Conservation (phyloP, 2,329 filamentous ascomycete species). For the Fusarium lyarnte region DNA sequence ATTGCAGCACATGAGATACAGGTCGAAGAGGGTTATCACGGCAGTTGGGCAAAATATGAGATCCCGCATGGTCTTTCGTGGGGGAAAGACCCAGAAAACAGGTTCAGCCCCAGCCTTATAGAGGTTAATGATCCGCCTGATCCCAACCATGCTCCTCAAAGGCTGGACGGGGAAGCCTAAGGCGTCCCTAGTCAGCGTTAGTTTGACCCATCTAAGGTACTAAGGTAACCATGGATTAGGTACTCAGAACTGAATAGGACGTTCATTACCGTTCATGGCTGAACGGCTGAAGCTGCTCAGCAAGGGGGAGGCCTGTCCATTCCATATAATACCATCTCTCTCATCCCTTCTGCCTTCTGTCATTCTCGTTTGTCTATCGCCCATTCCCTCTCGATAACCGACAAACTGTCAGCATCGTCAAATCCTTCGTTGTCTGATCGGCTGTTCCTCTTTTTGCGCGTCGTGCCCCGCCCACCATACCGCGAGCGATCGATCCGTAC, state of each 20-base stretch:
- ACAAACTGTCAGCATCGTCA: neutral
- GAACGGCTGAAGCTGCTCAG: conserved; percentile 27
- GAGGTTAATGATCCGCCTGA: conserved; percentile 17
- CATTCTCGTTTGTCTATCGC: neutral
- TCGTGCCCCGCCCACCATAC: conserved; percentile 23
- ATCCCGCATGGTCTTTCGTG: neutral
- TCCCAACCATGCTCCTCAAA: neutral
- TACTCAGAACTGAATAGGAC: neutral
- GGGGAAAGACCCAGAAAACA: conserved; percentile 13
- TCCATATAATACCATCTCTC: conserved; percentile 6
- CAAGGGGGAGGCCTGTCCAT: conserved; percentile 17
- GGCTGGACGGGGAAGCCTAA: conserved; percentile 12
- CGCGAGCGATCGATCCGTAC: conserved; percentile 1
- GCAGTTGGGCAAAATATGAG: conserved; percentile 4
- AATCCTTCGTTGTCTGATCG: conserved; percentile 1
- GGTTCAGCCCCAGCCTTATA: conserved; percentile 19
- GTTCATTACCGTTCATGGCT: conserved; percentile 15
- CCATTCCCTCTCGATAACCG: conserved; percentile 13
- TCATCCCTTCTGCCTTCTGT: neutral
- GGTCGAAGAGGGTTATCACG: neutral
- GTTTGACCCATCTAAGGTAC: neutral
- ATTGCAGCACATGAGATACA: neutral
- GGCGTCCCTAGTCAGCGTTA: conserved; percentile 1
- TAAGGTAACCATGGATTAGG: neutral
- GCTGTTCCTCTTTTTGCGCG: conserved; percentile 1